phyloP scores from a whole-genome alignment of 305 asterid genomes.

The Fraxinus angustifolia region DNA sequence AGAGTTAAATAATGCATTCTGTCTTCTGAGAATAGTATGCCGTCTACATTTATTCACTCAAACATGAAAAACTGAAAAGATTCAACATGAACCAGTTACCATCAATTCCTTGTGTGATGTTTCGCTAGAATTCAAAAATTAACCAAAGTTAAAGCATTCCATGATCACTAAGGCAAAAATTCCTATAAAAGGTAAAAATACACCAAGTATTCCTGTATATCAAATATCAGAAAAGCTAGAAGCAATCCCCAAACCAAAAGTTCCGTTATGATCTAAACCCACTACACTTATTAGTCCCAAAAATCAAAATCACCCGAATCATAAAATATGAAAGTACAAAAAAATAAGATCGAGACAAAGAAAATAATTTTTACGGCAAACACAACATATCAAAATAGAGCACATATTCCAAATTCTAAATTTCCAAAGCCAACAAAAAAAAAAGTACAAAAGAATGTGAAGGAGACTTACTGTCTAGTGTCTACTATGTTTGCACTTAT shows the following conservation, averaged over 20 bases:
- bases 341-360: conserved; percentile 35
- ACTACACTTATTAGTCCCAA: conserved; percentile 6
- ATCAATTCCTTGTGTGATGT: conserved; percentile 6
- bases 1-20: neutral
- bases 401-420: no score
- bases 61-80: neutral
- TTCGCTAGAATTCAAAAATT: neutral
- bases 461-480: no score
- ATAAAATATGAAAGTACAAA: neutral
- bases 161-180: conserved; percentile 7
- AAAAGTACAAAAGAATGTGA: no score
- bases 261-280: neutral
- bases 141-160: neutral
- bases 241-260: neutral
- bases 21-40: neutral
- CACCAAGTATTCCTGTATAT: neutral
- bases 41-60: neutral
- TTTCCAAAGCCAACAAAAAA: no score
- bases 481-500: no score
- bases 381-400: neutral
- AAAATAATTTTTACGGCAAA: conserved; percentile 9
- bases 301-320: conserved; percentile 15
- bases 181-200: neutral
- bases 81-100: neutral
- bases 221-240: conserved; percentile 6